A percentile compares a stretch with the other conserved stretches of the same genome.
phyloP scores from a whole-genome alignment of 441 rosid genomes.

The Brassica hybrid region DNA sequence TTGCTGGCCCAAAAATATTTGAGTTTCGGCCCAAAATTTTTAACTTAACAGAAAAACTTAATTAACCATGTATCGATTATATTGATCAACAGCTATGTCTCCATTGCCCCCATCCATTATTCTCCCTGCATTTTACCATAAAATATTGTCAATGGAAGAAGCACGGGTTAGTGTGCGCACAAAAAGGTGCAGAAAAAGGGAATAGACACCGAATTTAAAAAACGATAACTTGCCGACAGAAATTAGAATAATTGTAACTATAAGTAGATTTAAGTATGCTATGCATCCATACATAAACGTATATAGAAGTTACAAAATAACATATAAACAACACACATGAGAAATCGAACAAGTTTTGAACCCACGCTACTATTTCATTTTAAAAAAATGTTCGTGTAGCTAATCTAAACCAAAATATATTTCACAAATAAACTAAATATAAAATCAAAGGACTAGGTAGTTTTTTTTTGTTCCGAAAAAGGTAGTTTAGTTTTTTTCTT shows the following conservation, averaged over 20 bases:
- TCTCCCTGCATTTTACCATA: slow-evolving; percentile 43
- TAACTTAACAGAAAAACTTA: neutral
- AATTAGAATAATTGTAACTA: neutral
- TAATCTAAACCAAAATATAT: neutral
- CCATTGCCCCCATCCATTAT: slow-evolving; percentile 45
- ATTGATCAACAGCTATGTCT: slow-evolving; percentile 54
- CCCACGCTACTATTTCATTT: neutral
- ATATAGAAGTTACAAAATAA: neutral
- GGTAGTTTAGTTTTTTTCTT: neutral
- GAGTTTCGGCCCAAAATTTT: too few species aligned
- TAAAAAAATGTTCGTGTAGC: neutral
- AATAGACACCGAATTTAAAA: neutral
- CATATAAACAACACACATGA: neutral
- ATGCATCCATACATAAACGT: neutral
- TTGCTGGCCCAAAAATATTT: too few species aligned
- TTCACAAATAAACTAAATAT: neutral
- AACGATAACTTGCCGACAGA: neutral
- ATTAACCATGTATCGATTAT: slow-evolving; percentile 46
- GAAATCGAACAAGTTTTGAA: neutral
- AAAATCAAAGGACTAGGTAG: neutral
- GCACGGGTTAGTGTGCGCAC: neutral
- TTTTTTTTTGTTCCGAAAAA: too few species aligned
- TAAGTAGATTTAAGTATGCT: neutral
- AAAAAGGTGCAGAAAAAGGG: neutral
- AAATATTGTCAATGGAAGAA: slow-evolving; percentile 1